These are phyloP conservation scores for Hypomontagnella submonticulosa DNA, from an alignment of 495 filamentous ascomycete species.

Conservation along the genomic window DNA sequence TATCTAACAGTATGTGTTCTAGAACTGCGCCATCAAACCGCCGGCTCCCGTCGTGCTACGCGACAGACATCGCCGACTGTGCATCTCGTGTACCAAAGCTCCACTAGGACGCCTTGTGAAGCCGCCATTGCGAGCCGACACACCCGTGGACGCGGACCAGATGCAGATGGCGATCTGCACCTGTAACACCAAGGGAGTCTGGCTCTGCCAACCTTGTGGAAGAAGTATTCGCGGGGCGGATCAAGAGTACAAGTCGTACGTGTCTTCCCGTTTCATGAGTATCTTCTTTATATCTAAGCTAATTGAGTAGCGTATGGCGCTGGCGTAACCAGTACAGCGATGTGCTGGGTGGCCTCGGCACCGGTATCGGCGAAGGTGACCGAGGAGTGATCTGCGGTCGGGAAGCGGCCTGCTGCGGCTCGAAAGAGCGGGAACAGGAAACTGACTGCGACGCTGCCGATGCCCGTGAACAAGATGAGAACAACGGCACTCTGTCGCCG, in stretches of 20 bases:
- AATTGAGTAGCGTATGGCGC: slow-evolving; percentile 72
- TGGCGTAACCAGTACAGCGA: slow-evolving; percentile 90
- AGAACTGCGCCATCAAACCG: slow-evolving; percentile 89
- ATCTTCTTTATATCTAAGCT: background rate
- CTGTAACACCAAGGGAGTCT: slow-evolving; percentile 71
- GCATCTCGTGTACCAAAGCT: slow-evolving; percentile 73
- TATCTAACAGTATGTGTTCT: slow-evolving; percentile 14
- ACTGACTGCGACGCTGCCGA: slow-evolving; percentile 81
- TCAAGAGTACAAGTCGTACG: slow-evolving; percentile 71
- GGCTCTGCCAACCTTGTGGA: slow-evolving; percentile 86
- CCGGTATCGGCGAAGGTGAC: slow-evolving; percentile 87
- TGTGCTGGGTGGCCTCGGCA: slow-evolving; percentile 81
- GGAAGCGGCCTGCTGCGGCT: slow-evolving; percentile 73
- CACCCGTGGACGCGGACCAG: slow-evolving; percentile 51
- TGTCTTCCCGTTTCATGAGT: slow-evolving; percentile 1
- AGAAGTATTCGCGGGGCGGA: slow-evolving; percentile 73
- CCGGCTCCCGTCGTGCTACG: slow-evolving; percentile 69
- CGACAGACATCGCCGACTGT: slow-evolving; percentile 81
- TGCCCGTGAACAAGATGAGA: slow-evolving; percentile 51
- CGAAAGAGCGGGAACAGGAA: slow-evolving; percentile 78
- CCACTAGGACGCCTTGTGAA: slow-evolving; percentile 64
- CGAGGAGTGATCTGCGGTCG: slow-evolving; percentile 87
- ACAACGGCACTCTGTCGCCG: slow-evolving; percentile 29
- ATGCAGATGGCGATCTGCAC: slow-evolving; percentile 72
- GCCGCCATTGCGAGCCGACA: slow-evolving; percentile 43